Evolutionary conservation across 805 yeast genomes (phyloP).

Genomic region (Yamadazyma olivae): DNA sequence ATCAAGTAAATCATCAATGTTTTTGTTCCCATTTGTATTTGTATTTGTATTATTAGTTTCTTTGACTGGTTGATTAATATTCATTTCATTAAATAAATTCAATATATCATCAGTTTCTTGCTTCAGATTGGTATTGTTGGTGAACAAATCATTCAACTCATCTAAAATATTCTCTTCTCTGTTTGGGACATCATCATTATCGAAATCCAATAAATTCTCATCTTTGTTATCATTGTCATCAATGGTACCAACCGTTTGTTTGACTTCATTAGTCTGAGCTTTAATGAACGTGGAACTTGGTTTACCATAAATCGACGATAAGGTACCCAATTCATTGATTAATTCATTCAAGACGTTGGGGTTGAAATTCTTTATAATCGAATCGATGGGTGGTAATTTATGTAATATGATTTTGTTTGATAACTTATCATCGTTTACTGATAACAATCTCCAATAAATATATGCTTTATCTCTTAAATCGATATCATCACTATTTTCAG

Average conservation of each 20-base stretch:
- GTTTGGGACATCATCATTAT: constrained; percentile 37
- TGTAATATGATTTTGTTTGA: constrained; percentile 56
- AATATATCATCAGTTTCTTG: constrained; percentile 40
- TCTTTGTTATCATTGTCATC: constrained; percentile 59
- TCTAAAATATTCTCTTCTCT: constrained; percentile 49
- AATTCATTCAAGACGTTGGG: constrained; percentile 66
- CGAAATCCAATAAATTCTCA: constrained; percentile 84
- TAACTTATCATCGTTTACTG: constrained; percentile 29
- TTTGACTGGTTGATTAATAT: constrained; percentile 7
- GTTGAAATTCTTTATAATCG: constrained; percentile 70
- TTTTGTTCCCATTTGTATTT: constrained; percentile 5
- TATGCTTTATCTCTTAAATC: constrained; percentile 81
- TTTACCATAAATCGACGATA: constrained; percentile 86
- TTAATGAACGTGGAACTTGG: constrained; percentile 68
- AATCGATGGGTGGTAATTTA: constrained; percentile 66
- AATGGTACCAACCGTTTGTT: constrained; percentile 6
- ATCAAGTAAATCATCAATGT: constrained; percentile 35
- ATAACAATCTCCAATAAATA: constrained; percentile 72
- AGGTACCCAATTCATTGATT: constrained; percentile 71
- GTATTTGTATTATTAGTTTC: background rate
- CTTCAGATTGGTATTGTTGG: constrained; percentile 14
- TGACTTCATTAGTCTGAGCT: constrained; percentile 26
- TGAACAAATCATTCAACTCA: constrained; percentile 73
- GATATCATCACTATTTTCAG: constrained; percentile 64
- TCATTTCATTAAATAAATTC: constrained; percentile 36